phyloP scores from a whole-genome alignment of 176 grass and related monocot species.

The Carex cristatella region DNA sequence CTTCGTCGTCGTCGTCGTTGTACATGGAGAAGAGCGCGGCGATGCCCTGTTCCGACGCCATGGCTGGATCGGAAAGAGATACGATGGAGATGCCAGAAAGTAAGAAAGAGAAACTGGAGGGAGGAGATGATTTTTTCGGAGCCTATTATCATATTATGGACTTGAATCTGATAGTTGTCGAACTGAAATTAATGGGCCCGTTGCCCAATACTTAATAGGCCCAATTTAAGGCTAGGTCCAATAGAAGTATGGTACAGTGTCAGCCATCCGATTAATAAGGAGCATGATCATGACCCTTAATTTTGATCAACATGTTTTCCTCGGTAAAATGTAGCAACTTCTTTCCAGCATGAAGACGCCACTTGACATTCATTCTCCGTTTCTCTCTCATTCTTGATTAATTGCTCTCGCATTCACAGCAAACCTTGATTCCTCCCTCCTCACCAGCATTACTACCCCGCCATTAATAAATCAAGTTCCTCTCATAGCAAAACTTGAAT shows the following conservation, averaged over 20 bases:
- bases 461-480: neutral
- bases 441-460: neutral
- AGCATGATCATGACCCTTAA: neutral
- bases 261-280: neutral
- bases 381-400: slow-evolving; percentile 1
- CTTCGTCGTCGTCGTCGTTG: slow-evolving; percentile 69
- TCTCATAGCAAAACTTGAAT: neutral
- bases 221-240: neutral
- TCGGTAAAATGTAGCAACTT: neutral
- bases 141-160: neutral
- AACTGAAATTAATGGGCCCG: neutral
- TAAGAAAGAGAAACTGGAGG: neutral
- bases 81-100: neutral
- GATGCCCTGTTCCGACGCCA: slow-evolving; percentile 71
- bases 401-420: neutral
- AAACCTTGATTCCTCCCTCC: neutral
- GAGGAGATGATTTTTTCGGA: neutral
- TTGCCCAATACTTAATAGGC: neutral
- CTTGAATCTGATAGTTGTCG: neutral
- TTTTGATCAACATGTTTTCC: neutral
- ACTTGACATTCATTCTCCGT: neutral
- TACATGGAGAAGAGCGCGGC: slow-evolving; percentile 82
- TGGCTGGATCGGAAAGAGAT: neutral
- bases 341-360: neutral
- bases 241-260: neutral